Evolutionary conservation across 208 protist genomes (phyloP), one percentile per base, ranked within the genome.

Genomic region (Leptomonas seymouri): DNA sequence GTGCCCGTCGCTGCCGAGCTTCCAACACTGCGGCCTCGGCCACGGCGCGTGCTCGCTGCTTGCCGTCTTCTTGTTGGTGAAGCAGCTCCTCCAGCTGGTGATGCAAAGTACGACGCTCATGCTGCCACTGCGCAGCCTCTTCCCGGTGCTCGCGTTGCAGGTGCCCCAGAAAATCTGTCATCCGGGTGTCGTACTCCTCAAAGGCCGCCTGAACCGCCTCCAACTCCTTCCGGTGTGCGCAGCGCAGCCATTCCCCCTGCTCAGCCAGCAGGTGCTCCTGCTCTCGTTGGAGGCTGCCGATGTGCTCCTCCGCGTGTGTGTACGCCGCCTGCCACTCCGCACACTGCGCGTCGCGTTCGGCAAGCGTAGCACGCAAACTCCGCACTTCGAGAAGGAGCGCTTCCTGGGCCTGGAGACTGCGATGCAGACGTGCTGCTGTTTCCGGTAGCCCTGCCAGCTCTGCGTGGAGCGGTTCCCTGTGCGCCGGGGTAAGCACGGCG

Each of bases 171-270:
- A 82, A 84, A 11, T 56, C 45, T 0, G 71, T 76, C 74, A 89
- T 84, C 34, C 78, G 61, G 4, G 48, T 44, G 58, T 86, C 80
- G 62, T 89, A 89, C 36, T 76, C 67, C 25, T 80, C 74, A 56
- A 89, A 89, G 18, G 84, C 84, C 15, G 63, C 72, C 44, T 76
- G 76, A 18, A 89, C 53, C 15, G 60, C 77, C 21, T 70, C 62
- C 51, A 89, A 58, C 46, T 89, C 84, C 16, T 58, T 70, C 0
- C 54, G 56, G 56, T 89, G 79, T 12, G 66, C 41, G 20, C 62
- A 63, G 18, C 74, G 76, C n/a, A 85, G 70, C 49, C 75, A 51
- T 18, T 77, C 73, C 46, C 81, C 74, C 12, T 71, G 74, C 8
- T 64, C 48, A 1, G 49, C 60, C 14, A 89, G 57, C 63, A 81